A percentile compares a stretch with the other conserved stretches of the same genome.
phyloP scores from a whole-genome alignment of 73 alveolate genomes.

The Paraurostyla sp. region DNA sequence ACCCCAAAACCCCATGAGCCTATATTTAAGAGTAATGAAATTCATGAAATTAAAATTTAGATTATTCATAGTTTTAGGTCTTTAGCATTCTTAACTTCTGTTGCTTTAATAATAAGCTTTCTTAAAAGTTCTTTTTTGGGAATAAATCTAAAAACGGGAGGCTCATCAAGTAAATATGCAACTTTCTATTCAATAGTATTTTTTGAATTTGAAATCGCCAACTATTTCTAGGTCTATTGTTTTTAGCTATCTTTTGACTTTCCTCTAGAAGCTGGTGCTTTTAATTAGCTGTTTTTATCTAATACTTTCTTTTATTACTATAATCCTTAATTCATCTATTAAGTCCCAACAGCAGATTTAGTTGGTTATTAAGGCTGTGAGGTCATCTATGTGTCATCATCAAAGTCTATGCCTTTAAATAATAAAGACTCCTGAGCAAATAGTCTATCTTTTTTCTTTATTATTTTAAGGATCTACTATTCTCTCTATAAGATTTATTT shows the following conservation, averaged over 20 bases:
- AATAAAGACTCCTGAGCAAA: constrained; percentile 36
- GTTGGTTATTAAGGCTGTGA: neutral
- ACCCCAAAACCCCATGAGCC: no score
- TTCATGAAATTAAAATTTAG: no score
- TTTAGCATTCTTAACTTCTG: constrained; percentile 2
- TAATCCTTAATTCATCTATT: no score
- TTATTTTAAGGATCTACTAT: neutral
- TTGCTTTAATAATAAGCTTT: constrained; percentile 22
- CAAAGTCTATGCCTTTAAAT: constrained; percentile 50
- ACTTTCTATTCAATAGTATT: constrained; percentile 15
- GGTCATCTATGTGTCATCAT: neutral
- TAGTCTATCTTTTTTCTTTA: constrained; percentile 27
- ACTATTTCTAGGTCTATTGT: neutral
- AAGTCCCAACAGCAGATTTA: no score
- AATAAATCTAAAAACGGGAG: constrained; percentile 36
- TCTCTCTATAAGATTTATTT: neutral
- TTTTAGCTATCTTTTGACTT: no score
- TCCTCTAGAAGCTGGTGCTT: no score
- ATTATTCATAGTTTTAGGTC: constrained; percentile 36
- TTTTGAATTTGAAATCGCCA: neutral
- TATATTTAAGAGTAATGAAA: no score
- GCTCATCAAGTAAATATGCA: neutral
- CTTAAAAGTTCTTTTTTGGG: constrained; percentile 24
- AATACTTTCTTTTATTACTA: no score
- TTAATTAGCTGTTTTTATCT: no score